Evolutionary conservation across 306 rosid genomes (phyloP), one percentile per base, ranked within the genome.

Genomic region (Arachis hypogaea): DNA sequence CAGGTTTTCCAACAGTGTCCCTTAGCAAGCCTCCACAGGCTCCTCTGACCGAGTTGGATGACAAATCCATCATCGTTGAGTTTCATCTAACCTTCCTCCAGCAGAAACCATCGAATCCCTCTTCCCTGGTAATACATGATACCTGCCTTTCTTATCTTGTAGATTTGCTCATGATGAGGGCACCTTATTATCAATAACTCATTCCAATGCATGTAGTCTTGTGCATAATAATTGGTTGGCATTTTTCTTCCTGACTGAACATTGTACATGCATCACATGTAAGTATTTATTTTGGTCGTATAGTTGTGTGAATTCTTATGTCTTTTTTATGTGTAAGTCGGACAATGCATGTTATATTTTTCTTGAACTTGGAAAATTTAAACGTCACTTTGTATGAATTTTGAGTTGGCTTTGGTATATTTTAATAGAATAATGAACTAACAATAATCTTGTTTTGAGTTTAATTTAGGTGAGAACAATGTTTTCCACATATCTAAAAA

Each of bases 121-220:
- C 28, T 22, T 22, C 28, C 28, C 28, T 22, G 28, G 28, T 76
- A 64, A 73, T 71, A 11, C 62, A 71, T 66, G 58, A 59, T 75
- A 49, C 58, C 67, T 54, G 51, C 56, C 64, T 71, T 76, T 83
- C 59, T 29, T 55, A 52, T 83, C 61, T 49, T 84, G 75, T 77
- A 94, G 99, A 96, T 94, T 87, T 94, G 99, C 89, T 92, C 99
- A 58, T 94, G 99, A 97, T 97, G 99, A 91, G 99, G 97, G 66
- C 92, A 92, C 93, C 89, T 97, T 74, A 91, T 94, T 73, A 92
- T 94, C 73, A 92, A 91, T 80, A 94, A 92, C 77, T 97, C 65
- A 92, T 92, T 87, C 99, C 99, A 7, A 92, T 94, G 92, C 99
- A 94, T 85, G 99, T 77, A 40, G 96, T 94, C 75, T 77, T 92